Evolutionary conservation across 306 rosid genomes (phyloP).

Genomic region (Vigna reflexopilosa): DNA sequence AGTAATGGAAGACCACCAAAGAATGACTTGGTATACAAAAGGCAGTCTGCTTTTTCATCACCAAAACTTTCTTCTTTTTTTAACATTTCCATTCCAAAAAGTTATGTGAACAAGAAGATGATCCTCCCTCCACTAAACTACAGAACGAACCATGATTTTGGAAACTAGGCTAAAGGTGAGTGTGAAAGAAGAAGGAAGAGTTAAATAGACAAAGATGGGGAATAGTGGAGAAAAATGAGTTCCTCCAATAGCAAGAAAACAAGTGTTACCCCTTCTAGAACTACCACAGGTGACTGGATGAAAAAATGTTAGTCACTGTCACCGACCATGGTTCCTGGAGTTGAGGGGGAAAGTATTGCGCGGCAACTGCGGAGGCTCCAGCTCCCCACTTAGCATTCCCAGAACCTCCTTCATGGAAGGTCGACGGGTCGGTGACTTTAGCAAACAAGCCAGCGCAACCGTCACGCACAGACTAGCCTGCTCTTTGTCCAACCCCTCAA

Average conservation of each 20-base stretch:
- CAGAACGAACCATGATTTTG: slow-evolving; percentile 40
- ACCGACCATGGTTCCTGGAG: neutral
- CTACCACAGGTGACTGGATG: too few relatives aligned
- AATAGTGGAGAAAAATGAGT: too few relatives aligned
- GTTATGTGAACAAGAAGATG: slow-evolving; percentile 19
- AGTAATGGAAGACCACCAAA: slow-evolving; percentile 24
- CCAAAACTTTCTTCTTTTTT: neutral
- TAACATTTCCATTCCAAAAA: neutral
- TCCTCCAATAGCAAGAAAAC: neutral
- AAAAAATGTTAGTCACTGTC: too few relatives aligned
- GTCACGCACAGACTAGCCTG: slow-evolving; percentile 77
- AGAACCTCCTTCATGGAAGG: slow-evolving; percentile 86
- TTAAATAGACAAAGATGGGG: neutral
- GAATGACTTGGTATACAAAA: too few relatives aligned
- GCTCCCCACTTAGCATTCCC: slow-evolving; percentile 70
- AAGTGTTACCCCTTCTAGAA: too few relatives aligned
- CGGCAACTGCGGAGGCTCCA: slow-evolving; percentile 35
- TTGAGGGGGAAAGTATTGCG: neutral
- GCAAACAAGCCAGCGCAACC: slow-evolving; percentile 77
- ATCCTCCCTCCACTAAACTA: slow-evolving; percentile 14
- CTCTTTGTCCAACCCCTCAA: slow-evolving; percentile 57
- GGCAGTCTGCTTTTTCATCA: too few relatives aligned
- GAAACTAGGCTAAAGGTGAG: slow-evolving; percentile 48
- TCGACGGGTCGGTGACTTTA: slow-evolving; percentile 69
- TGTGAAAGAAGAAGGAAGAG: slow-evolving; percentile 37